phyloP scores from a whole-genome alignment of 2,329 filamentous ascomycete genomes.

The Diplocarpon mali region DNA sequence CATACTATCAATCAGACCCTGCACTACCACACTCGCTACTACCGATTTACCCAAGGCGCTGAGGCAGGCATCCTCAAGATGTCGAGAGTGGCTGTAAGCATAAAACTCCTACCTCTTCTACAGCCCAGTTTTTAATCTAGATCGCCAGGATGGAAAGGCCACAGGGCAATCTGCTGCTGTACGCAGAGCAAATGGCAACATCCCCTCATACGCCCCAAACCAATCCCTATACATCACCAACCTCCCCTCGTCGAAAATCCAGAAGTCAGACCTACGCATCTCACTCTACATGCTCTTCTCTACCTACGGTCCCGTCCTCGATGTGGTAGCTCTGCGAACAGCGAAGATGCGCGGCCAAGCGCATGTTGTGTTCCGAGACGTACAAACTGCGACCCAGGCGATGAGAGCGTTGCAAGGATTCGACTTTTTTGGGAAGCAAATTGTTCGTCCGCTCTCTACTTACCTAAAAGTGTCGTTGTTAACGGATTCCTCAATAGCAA shows the following conservation, averaged over 20 bases:
- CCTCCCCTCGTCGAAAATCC: conserved; percentile 74
- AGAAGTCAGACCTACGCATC: conserved; percentile 76
- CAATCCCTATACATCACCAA: conserved; percentile 88
- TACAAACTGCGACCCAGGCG: conserved; percentile 85
- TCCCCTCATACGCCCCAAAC: conserved; percentile 51
- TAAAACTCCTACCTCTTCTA: background rate
- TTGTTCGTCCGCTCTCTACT: conserved; percentile 48
- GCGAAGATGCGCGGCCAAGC: conserved; percentile 92
- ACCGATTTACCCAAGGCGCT: background rate
- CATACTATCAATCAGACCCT: too few species aligned
- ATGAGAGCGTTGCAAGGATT: conserved; percentile 83
- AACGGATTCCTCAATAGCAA: conserved; percentile 43
- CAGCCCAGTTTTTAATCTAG: background rate
- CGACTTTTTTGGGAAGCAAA: conserved; percentile 70
- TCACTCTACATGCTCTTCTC: conserved; percentile 89
- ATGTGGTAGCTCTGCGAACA: conserved; percentile 83
- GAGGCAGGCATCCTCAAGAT: background rate
- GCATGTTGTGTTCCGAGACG: conserved; percentile 81
- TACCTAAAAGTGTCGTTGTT: background rate
- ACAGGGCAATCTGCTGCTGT: conserved; percentile 23
- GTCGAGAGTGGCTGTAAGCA: conserved; percentile 9
- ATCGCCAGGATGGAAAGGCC: conserved; percentile 25
- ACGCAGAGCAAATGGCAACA: conserved; percentile 31
- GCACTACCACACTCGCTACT: background rate
- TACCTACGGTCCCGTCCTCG: conserved; percentile 84